These are phyloP conservation scores for Zasmidium angulare DNA, from an alignment of 2,329 filamentous ascomycete species.

Conservation along the genomic window DNA sequence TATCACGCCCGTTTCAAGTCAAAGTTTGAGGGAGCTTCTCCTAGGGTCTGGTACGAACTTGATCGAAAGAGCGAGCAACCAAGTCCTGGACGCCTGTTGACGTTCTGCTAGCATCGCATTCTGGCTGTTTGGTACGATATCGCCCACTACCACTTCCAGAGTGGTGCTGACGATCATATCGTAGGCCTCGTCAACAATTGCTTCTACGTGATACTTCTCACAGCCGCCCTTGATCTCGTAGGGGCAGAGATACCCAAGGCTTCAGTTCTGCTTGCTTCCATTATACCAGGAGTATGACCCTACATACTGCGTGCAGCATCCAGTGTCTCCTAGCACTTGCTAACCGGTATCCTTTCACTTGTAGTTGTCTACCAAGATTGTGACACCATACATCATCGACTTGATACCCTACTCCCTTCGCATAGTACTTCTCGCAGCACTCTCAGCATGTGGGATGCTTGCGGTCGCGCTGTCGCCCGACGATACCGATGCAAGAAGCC, in stretches of 20 bases:
- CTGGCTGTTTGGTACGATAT: conserved; percentile 80
- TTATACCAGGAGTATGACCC: conserved; percentile 74
- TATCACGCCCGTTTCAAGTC: conserved; percentile 66
- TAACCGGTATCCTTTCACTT: conserved; percentile 42
- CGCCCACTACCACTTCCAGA: neutral
- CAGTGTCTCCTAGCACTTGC: conserved; percentile 50
- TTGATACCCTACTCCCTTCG: conserved; percentile 75
- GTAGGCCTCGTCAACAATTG: conserved; percentile 92
- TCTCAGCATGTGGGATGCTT: conserved; percentile 85
- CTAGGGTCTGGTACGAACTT: neutral
- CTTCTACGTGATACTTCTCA: conserved; percentile 95
- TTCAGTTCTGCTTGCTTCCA: conserved; percentile 87
- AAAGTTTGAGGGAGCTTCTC: conserved; percentile 67
- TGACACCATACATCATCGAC: conserved; percentile 93
- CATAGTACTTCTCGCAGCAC: conserved; percentile 68
- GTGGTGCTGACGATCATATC: neutral
- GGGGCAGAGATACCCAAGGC: conserved; percentile 83
- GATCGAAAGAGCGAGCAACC: neutral
- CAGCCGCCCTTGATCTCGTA: conserved; percentile 91
- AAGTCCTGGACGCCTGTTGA: neutral
- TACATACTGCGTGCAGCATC: neutral
- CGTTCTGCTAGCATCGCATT: conserved; percentile 70
- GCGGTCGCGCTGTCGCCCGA: conserved; percentile 76
- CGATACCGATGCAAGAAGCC: conserved; percentile 42
- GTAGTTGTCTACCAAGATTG: conserved; percentile 58